These are phyloP conservation scores for Aspergillus thermomutatus DNA, from an alignment of 2,329 filamentous ascomycete genomes.

Conservation along the genomic window DNA sequence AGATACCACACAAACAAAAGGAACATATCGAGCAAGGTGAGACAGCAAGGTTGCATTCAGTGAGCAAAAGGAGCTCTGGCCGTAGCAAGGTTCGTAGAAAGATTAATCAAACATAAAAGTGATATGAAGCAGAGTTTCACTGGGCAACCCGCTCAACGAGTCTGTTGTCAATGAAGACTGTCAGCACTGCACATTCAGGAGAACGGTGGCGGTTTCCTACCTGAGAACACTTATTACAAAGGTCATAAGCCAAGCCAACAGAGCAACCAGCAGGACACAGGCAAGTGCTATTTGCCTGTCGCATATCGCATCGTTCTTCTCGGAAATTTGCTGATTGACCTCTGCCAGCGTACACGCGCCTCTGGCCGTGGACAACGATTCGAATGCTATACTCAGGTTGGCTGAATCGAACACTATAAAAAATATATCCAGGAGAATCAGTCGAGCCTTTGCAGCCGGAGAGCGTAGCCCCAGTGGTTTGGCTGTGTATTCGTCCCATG, in stretches of 20 bases:
- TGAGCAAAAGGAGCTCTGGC: background rate
- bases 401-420: conserved; percentile 98
- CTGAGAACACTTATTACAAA: conserved; percentile 83
- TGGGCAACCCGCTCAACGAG: conserved; percentile 37
- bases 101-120: background rate
- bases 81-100: background rate
- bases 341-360: conserved; percentile 55
- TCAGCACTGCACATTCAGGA: conserved; percentile 23
- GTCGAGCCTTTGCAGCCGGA: conserved; percentile 77
- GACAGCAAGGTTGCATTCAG: background rate
- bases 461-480: conserved; percentile 86
- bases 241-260: conserved; percentile 86
- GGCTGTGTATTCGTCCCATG: conserved; percentile 92
- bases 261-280: conserved; percentile 72
- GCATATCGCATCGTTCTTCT: conserved; percentile 52
- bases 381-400: conserved; percentile 86
- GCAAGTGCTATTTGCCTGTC: conserved; percentile 67
- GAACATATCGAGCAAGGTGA: background rate
- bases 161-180: conserved; percentile 18
- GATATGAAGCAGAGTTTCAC: conserved; percentile 5
- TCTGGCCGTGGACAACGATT: conserved; percentile 65
- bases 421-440: conserved; percentile 87
- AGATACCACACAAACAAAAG: background rate
- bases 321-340: conserved; percentile 32
- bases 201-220: conserved; percentile 29